Conservation (phyloP, 2,329 filamentous ascomycete species). For the Metarhizium album region DNA sequence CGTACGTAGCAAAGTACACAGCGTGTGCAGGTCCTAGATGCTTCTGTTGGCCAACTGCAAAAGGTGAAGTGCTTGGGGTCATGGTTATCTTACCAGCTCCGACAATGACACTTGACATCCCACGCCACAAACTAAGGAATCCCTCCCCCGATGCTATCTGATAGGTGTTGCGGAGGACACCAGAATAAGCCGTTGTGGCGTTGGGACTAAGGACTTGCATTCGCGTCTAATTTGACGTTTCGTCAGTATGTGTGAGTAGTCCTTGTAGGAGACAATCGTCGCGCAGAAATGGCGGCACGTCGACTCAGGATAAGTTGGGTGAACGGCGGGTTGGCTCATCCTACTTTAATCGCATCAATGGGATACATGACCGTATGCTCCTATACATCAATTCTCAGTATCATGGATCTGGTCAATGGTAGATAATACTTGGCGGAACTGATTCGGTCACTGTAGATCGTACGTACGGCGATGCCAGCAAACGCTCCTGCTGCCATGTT, state of each 20-base stretch:
- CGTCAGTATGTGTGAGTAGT: slow-evolving; percentile 9
- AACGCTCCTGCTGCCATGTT: slow-evolving; percentile 97
- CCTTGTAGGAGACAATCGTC: background rate
- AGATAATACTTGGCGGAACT: background rate
- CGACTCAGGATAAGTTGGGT: background rate
- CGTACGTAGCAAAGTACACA: slow-evolving; percentile 97
- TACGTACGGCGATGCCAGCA: slow-evolving; percentile 80
- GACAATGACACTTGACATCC: slow-evolving; percentile 90
- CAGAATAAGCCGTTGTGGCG: slow-evolving; percentile 71
- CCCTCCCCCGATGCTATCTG: slow-evolving; percentile 88
- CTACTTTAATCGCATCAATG: slow-evolving; percentile 92
- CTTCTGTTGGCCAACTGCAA: background rate
- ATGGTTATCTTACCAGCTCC: slow-evolving; percentile 62
- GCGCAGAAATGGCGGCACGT: background rate
- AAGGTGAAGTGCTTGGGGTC: slow-evolving; percentile 10
- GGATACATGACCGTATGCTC: slow-evolving; percentile 99
- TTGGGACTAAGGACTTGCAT: slow-evolving; percentile 93
- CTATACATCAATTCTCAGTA: slow-evolving; percentile 33
- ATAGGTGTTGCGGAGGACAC: slow-evolving; percentile 83
- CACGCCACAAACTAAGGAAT: slow-evolving; percentile 85
- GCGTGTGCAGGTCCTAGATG: slow-evolving; percentile 83
- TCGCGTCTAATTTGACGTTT: slow-evolving; percentile 58
- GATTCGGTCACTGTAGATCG: background rate
- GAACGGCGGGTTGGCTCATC: slow-evolving; percentile 5
- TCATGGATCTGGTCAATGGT: background rate